Conservation (phyloP, 768 basidiomycete species). For the Pulveroboletus ravenelii region DNA sequence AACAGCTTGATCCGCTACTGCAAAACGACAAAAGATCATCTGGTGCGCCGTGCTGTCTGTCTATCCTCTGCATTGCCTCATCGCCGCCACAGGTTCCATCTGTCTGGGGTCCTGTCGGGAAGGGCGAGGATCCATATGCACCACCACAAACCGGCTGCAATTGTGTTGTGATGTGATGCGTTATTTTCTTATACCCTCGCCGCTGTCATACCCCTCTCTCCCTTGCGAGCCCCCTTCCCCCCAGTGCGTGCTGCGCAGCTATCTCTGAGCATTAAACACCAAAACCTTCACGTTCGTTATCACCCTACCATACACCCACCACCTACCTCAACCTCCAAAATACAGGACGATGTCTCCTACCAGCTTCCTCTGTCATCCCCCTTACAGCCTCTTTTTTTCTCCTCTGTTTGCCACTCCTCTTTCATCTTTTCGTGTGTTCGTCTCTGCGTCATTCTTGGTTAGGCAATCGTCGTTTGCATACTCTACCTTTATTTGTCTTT, state of each 20-base stretch:
- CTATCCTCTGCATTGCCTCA: not conserved
- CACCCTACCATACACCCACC: constrained; percentile 23
- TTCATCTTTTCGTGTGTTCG: not conserved
- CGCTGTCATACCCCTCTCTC: constrained; percentile 30
- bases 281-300: constrained; percentile 25
- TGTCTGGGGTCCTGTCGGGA: constrained; percentile 89
- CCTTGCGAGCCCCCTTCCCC: constrained; percentile 1
- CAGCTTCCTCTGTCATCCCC: constrained; percentile 7
- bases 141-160: constrained; percentile 72
- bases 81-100: constrained; percentile 63
- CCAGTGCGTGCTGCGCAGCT: constrained; percentile 14
- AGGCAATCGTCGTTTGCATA: constrained; percentile 17
- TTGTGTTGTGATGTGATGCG: constrained; percentile 64
- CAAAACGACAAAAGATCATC: constrained; percentile 87
- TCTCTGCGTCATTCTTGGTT: constrained; percentile 17
- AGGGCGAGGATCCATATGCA: constrained; percentile 90
- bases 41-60: constrained; percentile 46
- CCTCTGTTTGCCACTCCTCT: not conserved
- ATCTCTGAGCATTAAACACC: constrained; percentile 20
- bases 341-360: constrained; percentile 21
- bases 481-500: constrained; percentile 33
- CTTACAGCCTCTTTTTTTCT: not conserved
- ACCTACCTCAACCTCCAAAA: constrained; percentile 23
- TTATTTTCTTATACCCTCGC: constrained; percentile 30
- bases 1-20: constrained; percentile 87